These are phyloP conservation scores for Coccomyxa sp. DNA, from an alignment of 139 green algal species.

Conservation along the genomic window DNA sequence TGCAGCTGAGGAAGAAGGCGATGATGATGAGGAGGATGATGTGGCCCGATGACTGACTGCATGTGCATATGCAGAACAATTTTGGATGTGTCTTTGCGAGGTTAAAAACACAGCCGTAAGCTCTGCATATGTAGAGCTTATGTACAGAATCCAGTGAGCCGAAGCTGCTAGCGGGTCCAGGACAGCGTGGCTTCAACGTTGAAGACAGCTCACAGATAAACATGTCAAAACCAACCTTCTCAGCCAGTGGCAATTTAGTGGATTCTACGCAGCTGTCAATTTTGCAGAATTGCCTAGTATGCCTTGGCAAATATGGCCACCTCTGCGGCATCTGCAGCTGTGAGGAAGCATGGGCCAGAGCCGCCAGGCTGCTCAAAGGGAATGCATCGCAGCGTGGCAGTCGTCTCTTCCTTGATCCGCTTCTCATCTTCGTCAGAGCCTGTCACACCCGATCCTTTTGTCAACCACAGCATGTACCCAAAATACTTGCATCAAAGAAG, in stretches of 20 bases:
- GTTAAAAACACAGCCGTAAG: too few species aligned
- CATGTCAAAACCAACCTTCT: too few species aligned
- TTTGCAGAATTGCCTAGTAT: slow-evolving; percentile 58
- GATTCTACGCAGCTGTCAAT: background rate
- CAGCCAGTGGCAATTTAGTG: background rate
- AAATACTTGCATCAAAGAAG: background rate
- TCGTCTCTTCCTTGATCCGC: slow-evolving; percentile 92
- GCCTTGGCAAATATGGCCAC: slow-evolving; percentile 95
- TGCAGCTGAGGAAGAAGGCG: background rate
- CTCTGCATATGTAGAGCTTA: too few species aligned
- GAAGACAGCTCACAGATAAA: too few species aligned
- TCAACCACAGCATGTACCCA: background rate
- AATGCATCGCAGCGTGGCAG: slow-evolving; percentile 91
- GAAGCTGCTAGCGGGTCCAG: too few species aligned
- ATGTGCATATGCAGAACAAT: background rate
- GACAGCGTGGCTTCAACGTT: too few species aligned
- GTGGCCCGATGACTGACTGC: background rate
- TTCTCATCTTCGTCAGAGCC: slow-evolving; percentile 79
- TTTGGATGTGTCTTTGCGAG: too few species aligned
- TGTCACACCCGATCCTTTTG: background rate
- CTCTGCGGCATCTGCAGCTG: slow-evolving; percentile 60
- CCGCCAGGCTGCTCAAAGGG: slow-evolving; percentile 84
- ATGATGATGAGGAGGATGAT: background rate
- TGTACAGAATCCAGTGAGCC: too few species aligned
- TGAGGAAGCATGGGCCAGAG: slow-evolving; percentile 77